phyloP scores from a whole-genome alignment of 2,329 filamentous ascomycete species.

The Botrytis elliptica region DNA sequence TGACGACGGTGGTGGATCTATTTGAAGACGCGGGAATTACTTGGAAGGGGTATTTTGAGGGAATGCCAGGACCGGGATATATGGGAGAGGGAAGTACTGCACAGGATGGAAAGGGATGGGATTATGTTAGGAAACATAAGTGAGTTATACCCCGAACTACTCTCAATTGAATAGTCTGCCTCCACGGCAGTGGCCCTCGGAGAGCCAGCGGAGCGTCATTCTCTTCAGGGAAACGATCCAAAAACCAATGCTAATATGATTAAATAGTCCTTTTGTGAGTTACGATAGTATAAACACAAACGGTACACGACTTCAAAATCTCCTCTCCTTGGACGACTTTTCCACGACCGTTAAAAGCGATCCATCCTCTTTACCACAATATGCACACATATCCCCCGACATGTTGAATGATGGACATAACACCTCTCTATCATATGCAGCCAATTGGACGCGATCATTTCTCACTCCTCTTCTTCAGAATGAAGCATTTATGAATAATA shows the following conservation, averaged over 20 bases:
- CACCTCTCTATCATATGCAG: constrained; percentile 51
- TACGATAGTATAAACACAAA: constrained; percentile 55
- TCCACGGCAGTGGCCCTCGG: constrained; percentile 18
- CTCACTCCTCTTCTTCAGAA: constrained; percentile 53
- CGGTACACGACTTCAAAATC: constrained; percentile 51
- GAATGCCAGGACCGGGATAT: constrained; percentile 47
- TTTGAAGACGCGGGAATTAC: constrained; percentile 44
- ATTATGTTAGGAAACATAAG: constrained; percentile 40
- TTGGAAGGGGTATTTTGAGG: constrained; percentile 50
- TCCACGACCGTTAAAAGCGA: constrained; percentile 54
- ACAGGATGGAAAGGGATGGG: constrained; percentile 40
- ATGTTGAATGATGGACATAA: constrained; percentile 67
- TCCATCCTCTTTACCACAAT: constrained; percentile 56
- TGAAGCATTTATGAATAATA: constrained; percentile 51
- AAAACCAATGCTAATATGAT: constrained; percentile 16
- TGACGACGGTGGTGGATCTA: constrained; percentile 49
- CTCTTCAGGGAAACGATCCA: not conserved
- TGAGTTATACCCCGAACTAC: constrained; percentile 22
- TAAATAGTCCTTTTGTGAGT: constrained; percentile 44
- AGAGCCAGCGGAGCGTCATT: constrained; percentile 8
- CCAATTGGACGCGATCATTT: constrained; percentile 52
- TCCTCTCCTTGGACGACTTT: constrained; percentile 64
- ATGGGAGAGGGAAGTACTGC: constrained; percentile 45
- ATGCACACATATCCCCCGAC: constrained; percentile 61
- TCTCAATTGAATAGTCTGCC: not conserved